Evolutionary conservation across 129 eudicot genomes (phyloP).

Genomic region (Flaveria trinervia): DNA sequence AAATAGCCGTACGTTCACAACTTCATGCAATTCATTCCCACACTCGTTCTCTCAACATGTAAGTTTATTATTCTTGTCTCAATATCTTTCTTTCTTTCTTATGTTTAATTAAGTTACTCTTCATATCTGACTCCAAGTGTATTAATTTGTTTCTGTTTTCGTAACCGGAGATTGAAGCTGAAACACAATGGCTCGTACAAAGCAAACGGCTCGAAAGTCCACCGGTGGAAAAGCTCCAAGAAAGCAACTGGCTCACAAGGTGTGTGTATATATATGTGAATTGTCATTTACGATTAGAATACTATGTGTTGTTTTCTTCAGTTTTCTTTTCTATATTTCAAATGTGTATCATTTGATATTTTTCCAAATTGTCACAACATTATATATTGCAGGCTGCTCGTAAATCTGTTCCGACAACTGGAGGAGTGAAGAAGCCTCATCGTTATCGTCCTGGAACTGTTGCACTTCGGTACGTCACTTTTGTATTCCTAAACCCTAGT

Average conservation of each 20-base stretch:
- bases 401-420: slow-evolving; percentile 37
- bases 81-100: no score
- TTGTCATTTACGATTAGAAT: no score
- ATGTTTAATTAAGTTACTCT: no score
- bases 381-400: slow-evolving; percentile 34
- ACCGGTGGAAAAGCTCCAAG: slow-evolving; percentile 40
- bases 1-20: not conserved
- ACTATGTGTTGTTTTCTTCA: not conserved
- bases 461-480: not conserved
- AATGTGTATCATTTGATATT: not conserved
- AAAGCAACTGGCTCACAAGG: slow-evolving; percentile 47
- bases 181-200: slow-evolving; percentile 49
- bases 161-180: no score
- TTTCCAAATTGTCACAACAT: no score
- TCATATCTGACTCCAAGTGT: no score
- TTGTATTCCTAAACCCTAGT: no score
- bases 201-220: slow-evolving; percentile 24
- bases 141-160: no score
- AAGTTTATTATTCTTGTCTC: no score
- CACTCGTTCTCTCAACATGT: no score
- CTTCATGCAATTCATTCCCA: no score
- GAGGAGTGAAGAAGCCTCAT: slow-evolving; percentile 39
- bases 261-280: not conserved
- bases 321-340: no score
- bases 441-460: not conserved